Percentiles rank a stretch among this genome's conserved stretches.
Evolutionary conservation across 768 basidiomycete species (phyloP).

Genomic region (Mrakia gelida): DNA sequence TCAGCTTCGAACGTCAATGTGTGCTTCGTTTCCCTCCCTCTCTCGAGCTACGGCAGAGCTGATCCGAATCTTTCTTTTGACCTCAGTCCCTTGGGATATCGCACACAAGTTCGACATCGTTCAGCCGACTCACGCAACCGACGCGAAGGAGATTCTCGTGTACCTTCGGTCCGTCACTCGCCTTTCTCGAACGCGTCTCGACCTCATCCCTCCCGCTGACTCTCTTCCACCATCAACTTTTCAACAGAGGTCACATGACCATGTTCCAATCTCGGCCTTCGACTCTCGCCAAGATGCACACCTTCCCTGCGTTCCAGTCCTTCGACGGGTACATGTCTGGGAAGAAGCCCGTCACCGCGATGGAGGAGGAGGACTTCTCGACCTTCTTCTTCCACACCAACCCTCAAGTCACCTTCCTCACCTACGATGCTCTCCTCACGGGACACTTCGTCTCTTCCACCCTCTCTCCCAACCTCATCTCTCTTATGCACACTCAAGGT

Average conservation of each 20-base stretch:
- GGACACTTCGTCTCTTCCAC: conserved; percentile 17
- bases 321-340: neutral
- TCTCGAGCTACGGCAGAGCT: neutral
- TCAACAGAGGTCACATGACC: conserved; percentile 24
- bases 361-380: conserved; percentile 31
- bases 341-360: conserved; percentile 15
- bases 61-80: neutral
- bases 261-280: conserved; percentile 18
- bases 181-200: neutral
- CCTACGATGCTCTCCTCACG: conserved; percentile 14
- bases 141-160: conserved; percentile 24
- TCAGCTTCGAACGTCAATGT: conserved; percentile 13
- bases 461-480: conserved; percentile 13
- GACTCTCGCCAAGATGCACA: conserved; percentile 20
- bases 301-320: conserved; percentile 18
- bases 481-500: neutral
- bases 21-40: neutral
- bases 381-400: conserved; percentile 22
- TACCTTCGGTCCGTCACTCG: conserved; percentile 21
- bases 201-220: neutral
- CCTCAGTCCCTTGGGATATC: conserved; percentile 19
- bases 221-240: neutral
- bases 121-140: conserved; percentile 20
- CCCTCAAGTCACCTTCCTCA: conserved; percentile 24
- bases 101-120: conserved; percentile 23